Evolutionary conservation across 352 stramenopile species (phyloP), one percentile per base, ranked within the genome.

Genomic region (Elongisporangium anandrum): DNA sequence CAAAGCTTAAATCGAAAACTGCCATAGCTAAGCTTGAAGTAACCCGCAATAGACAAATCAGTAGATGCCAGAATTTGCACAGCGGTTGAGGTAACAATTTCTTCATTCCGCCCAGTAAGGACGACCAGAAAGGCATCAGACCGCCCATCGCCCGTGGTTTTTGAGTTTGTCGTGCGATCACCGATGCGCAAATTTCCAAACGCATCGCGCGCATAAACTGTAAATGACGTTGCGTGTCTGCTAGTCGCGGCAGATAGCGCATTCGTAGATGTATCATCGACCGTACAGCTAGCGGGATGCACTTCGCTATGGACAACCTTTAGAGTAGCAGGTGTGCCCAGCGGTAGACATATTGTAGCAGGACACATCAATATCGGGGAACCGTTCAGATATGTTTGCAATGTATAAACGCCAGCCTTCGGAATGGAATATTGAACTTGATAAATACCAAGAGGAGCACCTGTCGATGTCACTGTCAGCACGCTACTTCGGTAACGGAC

Each of bases 351-450:
- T 9, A 65, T 63, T 6, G 62, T 61, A 7, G 76, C 83, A 21
- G 92, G 81, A 63, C 96, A 99, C 77, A 97, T 96, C 26, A 97
- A 75, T 45, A 98, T 94, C 6, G 79, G 72, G 24, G 97, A 88
- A 13, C 71, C 81, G 12, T 87, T 78, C n/a, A 98, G 56, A 21
- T 77, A 88, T 48, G 81, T 88, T 57, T 80, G 77, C 10, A 92
- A 87, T 13, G 91, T 59, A 66, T 99, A 99, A 54, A 55, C 64
- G 2, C 92, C 96, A 2, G 92, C 87, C 10, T 75, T 68, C 3
- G 95, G 92, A 39, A 98, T 89, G 24, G 95, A 98, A 61, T 99
- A 98, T 22, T 97, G 88, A 8, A 97, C 92, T 23, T 79, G 53
- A 62, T 99, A 99, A 0, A 94, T 74, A 2, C 96, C 95, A 39